Conservation (phyloP, 164 flowering plant species). For the Sedum album region DNA sequence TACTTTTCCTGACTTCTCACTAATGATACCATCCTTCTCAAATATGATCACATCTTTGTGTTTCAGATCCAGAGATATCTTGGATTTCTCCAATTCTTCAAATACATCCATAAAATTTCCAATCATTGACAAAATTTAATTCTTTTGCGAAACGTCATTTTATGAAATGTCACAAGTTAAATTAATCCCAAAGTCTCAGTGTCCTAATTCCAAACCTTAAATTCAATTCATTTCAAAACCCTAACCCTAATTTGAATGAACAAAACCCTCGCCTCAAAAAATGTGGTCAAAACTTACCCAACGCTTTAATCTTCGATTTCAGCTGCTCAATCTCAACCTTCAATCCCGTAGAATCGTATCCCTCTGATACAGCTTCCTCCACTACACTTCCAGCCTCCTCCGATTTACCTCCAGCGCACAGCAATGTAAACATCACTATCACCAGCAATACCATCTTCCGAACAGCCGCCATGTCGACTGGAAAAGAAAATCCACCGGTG, state of each 20-base stretch:
- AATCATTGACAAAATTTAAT: not conserved
- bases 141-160: too few species aligned
- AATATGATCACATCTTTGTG: conserved; percentile 6
- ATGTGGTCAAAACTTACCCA: conserved; percentile 24
- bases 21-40: conserved; percentile 6
- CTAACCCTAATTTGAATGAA: not conserved
- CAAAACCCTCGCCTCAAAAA: not conserved
- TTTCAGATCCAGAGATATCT: not conserved
- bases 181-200: too few species aligned
- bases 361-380: conserved; percentile 18
- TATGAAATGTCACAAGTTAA: too few species aligned
- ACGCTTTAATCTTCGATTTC: conserved; percentile 34
- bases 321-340: conserved; percentile 31
- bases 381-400: conserved; percentile 3
- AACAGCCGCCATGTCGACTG: not conserved
- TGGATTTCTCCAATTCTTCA: not conserved
- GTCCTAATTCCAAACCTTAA: not conserved
- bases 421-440: conserved; percentile 7
- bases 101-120: not conserved
- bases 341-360: conserved; percentile 22
- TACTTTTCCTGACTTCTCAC: not conserved
- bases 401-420: conserved; percentile 20
- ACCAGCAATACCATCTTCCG: conserved; percentile 20
- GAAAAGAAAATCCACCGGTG: not conserved
- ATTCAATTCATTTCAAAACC: not conserved